Conservation (phyloP, 768 basidiomycete species). For the Leucocoprinus leucothites region DNA sequence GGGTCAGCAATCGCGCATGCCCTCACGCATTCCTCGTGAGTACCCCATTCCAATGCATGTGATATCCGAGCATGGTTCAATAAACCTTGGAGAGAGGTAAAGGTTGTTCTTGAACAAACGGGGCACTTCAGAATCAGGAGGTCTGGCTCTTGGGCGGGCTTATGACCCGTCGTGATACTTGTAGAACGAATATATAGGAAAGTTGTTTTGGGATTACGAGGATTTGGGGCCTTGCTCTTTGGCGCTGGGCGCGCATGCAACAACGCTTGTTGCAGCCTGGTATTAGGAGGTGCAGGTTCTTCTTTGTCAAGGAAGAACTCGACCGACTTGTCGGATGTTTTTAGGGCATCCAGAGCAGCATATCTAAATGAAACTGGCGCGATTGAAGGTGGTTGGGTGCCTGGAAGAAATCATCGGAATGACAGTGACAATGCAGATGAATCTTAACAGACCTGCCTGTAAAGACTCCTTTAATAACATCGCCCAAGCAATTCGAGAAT, state of each 20-base stretch:
- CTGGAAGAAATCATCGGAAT: neutral
- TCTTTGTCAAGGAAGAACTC: slow-evolving; percentile 34
- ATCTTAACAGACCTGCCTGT: slow-evolving; percentile 22
- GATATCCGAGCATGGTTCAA: slow-evolving; percentile 51
- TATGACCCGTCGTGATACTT: neutral
- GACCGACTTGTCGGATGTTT: slow-evolving; percentile 36
- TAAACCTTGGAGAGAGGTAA: slow-evolving; percentile 50
- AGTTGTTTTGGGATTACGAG: slow-evolving; percentile 7
- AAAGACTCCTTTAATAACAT: slow-evolving; percentile 36
- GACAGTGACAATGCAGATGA: neutral
- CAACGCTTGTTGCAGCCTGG: slow-evolving; percentile 19
- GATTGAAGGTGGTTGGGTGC: slow-evolving; percentile 10
- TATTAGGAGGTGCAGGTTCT: slow-evolving; percentile 20
- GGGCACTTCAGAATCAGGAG: slow-evolving; percentile 45
- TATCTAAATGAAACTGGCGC: slow-evolving; percentile 30
- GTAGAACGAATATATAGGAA: slow-evolving; percentile 12
- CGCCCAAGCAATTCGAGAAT: slow-evolving; percentile 50
- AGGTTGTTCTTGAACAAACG: slow-evolving; percentile 38
- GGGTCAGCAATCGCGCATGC: slow-evolving; percentile 44
- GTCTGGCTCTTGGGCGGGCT: slow-evolving; percentile 14
- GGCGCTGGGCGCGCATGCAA: slow-evolving; percentile 22
- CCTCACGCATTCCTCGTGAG: slow-evolving; percentile 52
- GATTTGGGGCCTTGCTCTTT: slow-evolving; percentile 18
- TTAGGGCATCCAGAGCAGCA: slow-evolving; percentile 39
- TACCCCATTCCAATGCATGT: slow-evolving; percentile 49